Conservation (phyloP, 1,284 basidiomycete species). For the Mycena sp. region DNA sequence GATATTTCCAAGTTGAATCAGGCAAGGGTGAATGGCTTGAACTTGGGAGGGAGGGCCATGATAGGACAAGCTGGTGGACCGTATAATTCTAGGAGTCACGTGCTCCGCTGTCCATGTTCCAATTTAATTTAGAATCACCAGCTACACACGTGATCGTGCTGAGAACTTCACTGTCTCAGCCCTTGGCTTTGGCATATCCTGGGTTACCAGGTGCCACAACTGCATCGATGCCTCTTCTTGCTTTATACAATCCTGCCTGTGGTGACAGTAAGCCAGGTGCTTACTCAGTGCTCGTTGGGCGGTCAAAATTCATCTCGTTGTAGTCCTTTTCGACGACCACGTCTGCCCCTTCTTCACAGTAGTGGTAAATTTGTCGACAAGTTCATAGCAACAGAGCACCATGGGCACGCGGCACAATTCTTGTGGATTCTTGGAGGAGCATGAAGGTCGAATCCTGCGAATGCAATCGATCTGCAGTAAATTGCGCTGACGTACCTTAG, state of each 20-base stretch:
- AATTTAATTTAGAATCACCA: too few relatives aligned
- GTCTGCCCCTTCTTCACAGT: conserved; percentile 73
- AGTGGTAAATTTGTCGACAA: conserved; percentile 49
- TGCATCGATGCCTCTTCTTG: conserved; percentile 23
- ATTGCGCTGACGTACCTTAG: conserved; percentile 11
- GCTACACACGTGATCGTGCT: too few relatives aligned
- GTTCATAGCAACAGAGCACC: conserved; percentile 59
- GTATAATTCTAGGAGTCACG: too few relatives aligned
- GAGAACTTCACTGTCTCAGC: too few relatives aligned
- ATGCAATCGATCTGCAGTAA: not conserved
- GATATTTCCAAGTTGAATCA: conserved; percentile 86
- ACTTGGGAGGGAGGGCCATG: conserved; percentile 18
- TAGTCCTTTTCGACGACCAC: conserved; percentile 61
- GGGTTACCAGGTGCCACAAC: too few relatives aligned
- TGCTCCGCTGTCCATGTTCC: too few relatives aligned
- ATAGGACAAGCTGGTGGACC: not conserved
- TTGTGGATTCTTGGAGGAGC: conserved; percentile 51
- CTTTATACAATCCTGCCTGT: conserved; percentile 27
- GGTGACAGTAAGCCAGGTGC: conserved; percentile 33
- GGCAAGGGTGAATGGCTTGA: conserved; percentile 86
- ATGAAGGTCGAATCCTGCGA: conserved; percentile 12
- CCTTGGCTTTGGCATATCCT: too few relatives aligned
- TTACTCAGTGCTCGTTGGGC: too few relatives aligned
- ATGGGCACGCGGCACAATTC: conserved; percentile 69
- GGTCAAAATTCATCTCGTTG: too few relatives aligned